These are phyloP conservation scores for Globisporangium cystogenes DNA, from an alignment of 352 stramenopile genomes.

Conservation along the genomic window DNA sequence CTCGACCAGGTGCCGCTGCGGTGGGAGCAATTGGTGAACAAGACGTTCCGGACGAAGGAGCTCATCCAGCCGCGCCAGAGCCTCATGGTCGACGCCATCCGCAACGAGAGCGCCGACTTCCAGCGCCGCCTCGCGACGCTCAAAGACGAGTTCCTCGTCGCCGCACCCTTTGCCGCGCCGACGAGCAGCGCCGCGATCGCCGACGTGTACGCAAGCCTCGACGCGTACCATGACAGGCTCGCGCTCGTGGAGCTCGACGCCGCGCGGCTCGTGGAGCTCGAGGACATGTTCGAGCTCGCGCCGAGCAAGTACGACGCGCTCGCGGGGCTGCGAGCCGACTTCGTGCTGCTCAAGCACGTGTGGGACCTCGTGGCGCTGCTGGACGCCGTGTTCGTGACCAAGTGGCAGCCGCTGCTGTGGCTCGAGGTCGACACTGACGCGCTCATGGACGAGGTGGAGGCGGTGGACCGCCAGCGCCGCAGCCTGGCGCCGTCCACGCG, in stretches of 20 bases:
- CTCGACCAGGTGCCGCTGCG: conserved; percentile 85
- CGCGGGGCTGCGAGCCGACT: conserved; percentile 71
- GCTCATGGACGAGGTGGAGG: conserved; percentile 89
- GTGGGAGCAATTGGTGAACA: conserved; percentile 92
- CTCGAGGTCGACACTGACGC: conserved; percentile 84
- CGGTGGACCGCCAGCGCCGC: conserved; percentile 50
- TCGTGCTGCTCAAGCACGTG: conserved; percentile 87
- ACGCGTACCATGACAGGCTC: conserved; percentile 82
- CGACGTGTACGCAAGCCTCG: conserved; percentile 85
- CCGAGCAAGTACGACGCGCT: conserved; percentile 82
- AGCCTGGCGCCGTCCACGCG: conserved; percentile 44
- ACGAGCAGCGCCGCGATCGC: conserved; percentile 19
- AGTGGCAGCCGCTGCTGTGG: conserved; percentile 89
- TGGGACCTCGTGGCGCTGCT: conserved; percentile 93
- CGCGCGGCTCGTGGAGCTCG: conserved; percentile 81
- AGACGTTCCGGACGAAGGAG: conserved; percentile 92
- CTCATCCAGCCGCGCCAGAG: conserved; percentile 88
- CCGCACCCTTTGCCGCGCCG: conserved; percentile 49
- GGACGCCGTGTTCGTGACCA: conserved; percentile 53
- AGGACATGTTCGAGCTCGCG: conserved; percentile 94
- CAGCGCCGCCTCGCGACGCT: conserved; percentile 54
- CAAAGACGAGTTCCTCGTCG: conserved; percentile 56
- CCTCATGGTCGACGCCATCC: conserved; percentile 81
- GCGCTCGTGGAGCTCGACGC: conserved; percentile 79
- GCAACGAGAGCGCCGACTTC: conserved; percentile 67